Evolutionary conservation across 495 filamentous ascomycete genomes (phyloP), one percentile per base, ranked within the genome.

Genomic region (Darksidea phi): DNA sequence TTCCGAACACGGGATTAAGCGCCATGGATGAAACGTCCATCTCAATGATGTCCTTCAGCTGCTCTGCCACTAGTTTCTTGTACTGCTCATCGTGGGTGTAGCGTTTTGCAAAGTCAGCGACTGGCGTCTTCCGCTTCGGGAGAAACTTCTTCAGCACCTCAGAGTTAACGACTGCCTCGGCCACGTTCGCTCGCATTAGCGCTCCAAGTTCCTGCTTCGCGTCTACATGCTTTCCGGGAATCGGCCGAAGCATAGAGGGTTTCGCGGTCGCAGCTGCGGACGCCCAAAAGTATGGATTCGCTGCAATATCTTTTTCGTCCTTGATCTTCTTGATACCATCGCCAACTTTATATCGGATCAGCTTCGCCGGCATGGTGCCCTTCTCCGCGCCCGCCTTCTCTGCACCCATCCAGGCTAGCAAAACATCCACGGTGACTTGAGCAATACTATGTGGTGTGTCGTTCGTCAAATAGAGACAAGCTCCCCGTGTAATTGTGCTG

Each of bases 381-480:
- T 26, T 59, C 25, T 36, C 50, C 10, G 49, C 43, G 11, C 71
- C 67, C 0, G 71, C 57, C 36, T 75, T 72, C 59, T 76, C 74
- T 6, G 72, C 75, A 12, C 77, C 77, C 75, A 79, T 79, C 77
- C 78, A 79, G 1, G 74, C 68, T 34, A 80, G 50, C 7, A 80
- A 69, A 1, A 79, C 37, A 17, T 72, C 69, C 0, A 81, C 67
- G 0, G 78, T 78, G 24, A 77, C 42, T 54, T 74, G 69, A 12
- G 76, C 74, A 37, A 79, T 79, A 38, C 41, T 66, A 5, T 61
- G 53, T 4, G 73, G 51, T 6, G 28, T 54, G 0, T 57, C 53
- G 21, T 59, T 47, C 8, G 37, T 24, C 5, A 79, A 48, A 7
- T 57, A 54, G 15, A 79, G 49, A 54, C 74, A 77, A 6, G 67